Conservation (phyloP, 345 rosid genomes). For the Salix brachista region DNA sequence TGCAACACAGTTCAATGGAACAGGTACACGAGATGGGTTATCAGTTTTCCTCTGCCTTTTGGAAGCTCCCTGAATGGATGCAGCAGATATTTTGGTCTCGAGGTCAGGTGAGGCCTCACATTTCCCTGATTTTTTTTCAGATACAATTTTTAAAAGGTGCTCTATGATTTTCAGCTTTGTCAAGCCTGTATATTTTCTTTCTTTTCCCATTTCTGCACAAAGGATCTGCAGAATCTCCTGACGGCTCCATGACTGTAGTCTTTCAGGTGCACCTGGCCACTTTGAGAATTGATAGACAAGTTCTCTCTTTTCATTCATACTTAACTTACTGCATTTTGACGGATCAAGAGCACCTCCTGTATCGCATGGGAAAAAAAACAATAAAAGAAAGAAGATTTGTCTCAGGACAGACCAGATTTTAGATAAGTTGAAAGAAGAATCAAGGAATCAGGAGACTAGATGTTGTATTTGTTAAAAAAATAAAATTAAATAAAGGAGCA, state of each 20-base stretch:
- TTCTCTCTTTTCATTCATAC: conserved; percentile 78
- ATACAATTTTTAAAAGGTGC: conserved; percentile 68
- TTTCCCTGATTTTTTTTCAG: conserved; percentile 57
- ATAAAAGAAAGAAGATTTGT: background rate
- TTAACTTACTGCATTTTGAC: conserved; percentile 33
- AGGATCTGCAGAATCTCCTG: conserved; percentile 88
- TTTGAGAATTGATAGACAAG: conserved; percentile 72
- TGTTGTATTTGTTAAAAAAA: background rate
- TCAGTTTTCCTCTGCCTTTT: conserved; percentile 73
- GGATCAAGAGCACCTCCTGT: conserved; percentile 22
- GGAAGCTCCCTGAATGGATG: conserved; percentile 30
- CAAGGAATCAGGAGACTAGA: background rate
- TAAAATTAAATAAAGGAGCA: background rate
- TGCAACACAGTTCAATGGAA: conserved; percentile 27
- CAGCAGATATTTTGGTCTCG: conserved; percentile 37
- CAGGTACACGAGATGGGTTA: conserved; percentile 49
- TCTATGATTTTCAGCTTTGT: conserved; percentile 87
- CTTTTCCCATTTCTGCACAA: conserved; percentile 94
- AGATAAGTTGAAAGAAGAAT: background rate
- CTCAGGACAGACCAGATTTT: background rate
- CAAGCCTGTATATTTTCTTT: conserved; percentile 94
- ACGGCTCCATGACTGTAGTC: conserved; percentile 88
- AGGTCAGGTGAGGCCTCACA: conserved; percentile 29
- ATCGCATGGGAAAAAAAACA: background rate
- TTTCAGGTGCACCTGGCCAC: conserved; percentile 61